Evolutionary conservation across 306 rosid species (phyloP).

Genomic region (Cyclanthera cordifolia): DNA sequence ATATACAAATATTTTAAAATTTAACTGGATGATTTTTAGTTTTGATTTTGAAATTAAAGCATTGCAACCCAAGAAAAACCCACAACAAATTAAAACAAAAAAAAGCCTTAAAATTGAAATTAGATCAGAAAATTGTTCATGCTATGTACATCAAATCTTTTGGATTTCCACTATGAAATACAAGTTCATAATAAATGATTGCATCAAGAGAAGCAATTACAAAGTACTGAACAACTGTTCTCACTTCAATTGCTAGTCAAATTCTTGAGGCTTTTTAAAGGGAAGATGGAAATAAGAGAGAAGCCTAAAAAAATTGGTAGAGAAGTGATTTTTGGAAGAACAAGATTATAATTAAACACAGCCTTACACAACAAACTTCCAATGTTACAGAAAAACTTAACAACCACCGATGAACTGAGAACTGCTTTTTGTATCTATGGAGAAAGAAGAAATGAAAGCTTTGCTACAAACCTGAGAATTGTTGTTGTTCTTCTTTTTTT

Average conservation of each 20-base stretch:
- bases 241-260: constrained; percentile 1
- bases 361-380: constrained; percentile 3
- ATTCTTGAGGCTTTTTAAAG: neutral
- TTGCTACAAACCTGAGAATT: neutral
- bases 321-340: neutral
- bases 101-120: neutral
- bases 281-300: neutral
- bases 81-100: neutral
- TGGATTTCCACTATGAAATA: neutral
- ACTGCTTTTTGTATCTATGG: constrained; percentile 4
- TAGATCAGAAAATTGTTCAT: neutral
- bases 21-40: no score
- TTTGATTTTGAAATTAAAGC: no score
- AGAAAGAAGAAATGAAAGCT: neutral
- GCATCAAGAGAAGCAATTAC: neutral
- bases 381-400: neutral
- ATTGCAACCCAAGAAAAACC: no score
- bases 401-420: neutral
- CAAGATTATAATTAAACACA: neutral
- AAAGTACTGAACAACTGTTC: neutral
- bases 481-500: constrained; percentile 4
- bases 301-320: neutral
- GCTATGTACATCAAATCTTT: neutral
- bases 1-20: no score
- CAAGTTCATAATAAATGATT: neutral